Percentiles rank a stretch among this genome's conserved stretches.
phyloP scores from a whole-genome alignment of 352 stramenopile genomes.

The Globisporangium mamillatum region DNA sequence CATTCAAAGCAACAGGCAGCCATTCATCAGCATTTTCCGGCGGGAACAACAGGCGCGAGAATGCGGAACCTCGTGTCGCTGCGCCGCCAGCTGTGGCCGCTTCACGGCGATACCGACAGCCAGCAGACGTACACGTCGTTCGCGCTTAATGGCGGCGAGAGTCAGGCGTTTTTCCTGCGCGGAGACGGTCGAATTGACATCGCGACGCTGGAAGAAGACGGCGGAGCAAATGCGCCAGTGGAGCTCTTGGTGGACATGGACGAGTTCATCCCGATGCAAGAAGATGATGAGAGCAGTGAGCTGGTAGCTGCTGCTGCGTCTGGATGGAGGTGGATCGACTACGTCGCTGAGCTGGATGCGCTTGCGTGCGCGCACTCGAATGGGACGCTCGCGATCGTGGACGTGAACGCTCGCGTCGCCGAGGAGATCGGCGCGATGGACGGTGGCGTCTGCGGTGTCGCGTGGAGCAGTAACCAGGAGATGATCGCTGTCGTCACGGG shows the following conservation, averaged over 20 bases:
- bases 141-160: constrained; percentile 33
- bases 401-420: constrained; percentile 39
- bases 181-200: constrained; percentile 30
- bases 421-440: constrained; percentile 72
- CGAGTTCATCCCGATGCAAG: constrained; percentile 18
- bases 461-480: constrained; percentile 72
- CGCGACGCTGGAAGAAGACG: constrained; percentile 28
- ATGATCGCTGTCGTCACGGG: constrained; percentile 63
- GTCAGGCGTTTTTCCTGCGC: constrained; percentile 34
- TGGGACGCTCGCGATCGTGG: constrained; percentile 48
- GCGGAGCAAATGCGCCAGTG: constrained; percentile 7
- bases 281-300: constrained; percentile 1
- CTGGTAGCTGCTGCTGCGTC: not conserved
- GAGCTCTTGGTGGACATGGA: constrained; percentile 36
- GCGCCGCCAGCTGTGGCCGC: constrained; percentile 39
- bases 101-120: constrained; percentile 15
- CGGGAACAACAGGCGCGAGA: not conserved
- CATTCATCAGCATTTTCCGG: constrained; percentile 5
- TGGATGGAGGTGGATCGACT: constrained; percentile 62
- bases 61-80: constrained; percentile 68
- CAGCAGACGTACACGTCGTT: constrained; percentile 20
- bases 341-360: constrained; percentile 54
- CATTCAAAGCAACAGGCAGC: constrained; percentile 1
- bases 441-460: constrained; percentile 53
- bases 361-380: constrained; percentile 52